Evolutionary conservation across 2,329 filamentous ascomycete species (phyloP), one percentile per base, ranked within the genome.

Genomic region (Aschersonia sp.): DNA sequence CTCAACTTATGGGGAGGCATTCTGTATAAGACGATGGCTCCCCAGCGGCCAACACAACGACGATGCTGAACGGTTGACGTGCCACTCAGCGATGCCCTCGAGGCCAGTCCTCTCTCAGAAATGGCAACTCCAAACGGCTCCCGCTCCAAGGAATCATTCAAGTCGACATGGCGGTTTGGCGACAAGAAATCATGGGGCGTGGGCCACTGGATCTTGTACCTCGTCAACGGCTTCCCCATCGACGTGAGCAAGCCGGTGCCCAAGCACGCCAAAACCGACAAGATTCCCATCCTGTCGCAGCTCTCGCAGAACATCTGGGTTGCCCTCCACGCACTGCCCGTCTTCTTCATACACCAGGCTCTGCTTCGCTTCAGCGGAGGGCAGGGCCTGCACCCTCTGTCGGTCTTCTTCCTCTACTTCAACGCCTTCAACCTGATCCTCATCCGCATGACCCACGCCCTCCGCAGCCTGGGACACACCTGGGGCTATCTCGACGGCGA

Each of bases 401-500:
- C 41, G 42, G 12, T 47, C 14, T 47, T 47, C 35, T 2, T 32
- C 8, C 22, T 44, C 9, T 47, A 47, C 42, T 47, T 47, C 33
- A 44, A 44, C 29, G 42, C 46, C 46, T 47, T 47, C 42, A 44
- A 47, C 33, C 6, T 47, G 40, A 47, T 47, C 31, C 46, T 47
- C 5, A 32, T 44, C 35, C 46, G 35, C 9, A 41, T 43, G 22
- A 5, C 35, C 5, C 46, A 44, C 14, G 43, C 42, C 10, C 14
- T 47, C 57, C 42, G 66, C 60, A 43, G 57, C 5, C 50, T 69
- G 1, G 66, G 63, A 1, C 64, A 68, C 44, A 50, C 46, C 0
- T 56, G 61, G 29, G 68, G 68, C 5, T 70, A 66, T 47, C 58
- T 71, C 1, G 68, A 71, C 49, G 68, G 68, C 8, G 67, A 70